Conservation (phyloP, 2,329 filamentous ascomycete genomes). For the Colletotrichum gigasporum region DNA sequence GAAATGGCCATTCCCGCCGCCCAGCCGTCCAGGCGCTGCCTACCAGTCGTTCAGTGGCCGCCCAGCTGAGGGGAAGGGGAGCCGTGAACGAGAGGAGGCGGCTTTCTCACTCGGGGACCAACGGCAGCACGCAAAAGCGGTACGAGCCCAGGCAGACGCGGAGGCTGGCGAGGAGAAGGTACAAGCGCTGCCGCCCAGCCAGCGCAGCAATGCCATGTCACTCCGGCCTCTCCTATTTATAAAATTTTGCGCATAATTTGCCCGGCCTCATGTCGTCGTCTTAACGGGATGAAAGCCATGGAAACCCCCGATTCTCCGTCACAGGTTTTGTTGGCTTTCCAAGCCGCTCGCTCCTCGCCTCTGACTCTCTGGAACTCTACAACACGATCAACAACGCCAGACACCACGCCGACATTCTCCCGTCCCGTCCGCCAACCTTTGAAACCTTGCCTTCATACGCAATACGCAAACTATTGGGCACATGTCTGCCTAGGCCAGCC, state of each 20-base stretch:
- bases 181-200: neutral
- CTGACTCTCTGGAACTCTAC: slow-evolving; percentile 4
- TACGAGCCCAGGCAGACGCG: neutral
- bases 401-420: slow-evolving; percentile 6
- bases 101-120: neutral
- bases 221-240: slow-evolving; percentile 14
- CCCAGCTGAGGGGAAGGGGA: too few species aligned
- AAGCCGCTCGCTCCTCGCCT: slow-evolving; percentile 5
- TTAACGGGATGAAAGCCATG: slow-evolving; percentile 26
- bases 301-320: slow-evolving; percentile 14
- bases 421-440: neutral
- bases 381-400: neutral
- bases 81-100: too few species aligned
- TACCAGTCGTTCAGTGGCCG: too few species aligned
- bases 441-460: neutral
- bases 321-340: slow-evolving; percentile 4
- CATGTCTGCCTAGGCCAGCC: neutral
- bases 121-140: neutral
- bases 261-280: slow-evolving; percentile 7
- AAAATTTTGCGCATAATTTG: slow-evolving; percentile 11
- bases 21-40: neutral
- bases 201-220: neutral
- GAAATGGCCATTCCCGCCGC: neutral
- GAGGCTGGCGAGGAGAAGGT: neutral
- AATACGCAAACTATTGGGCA: neutral